Evolutionary conservation across 495 filamentous ascomycete genomes (phyloP).

Genomic region (Trichoderma reesei): DNA sequence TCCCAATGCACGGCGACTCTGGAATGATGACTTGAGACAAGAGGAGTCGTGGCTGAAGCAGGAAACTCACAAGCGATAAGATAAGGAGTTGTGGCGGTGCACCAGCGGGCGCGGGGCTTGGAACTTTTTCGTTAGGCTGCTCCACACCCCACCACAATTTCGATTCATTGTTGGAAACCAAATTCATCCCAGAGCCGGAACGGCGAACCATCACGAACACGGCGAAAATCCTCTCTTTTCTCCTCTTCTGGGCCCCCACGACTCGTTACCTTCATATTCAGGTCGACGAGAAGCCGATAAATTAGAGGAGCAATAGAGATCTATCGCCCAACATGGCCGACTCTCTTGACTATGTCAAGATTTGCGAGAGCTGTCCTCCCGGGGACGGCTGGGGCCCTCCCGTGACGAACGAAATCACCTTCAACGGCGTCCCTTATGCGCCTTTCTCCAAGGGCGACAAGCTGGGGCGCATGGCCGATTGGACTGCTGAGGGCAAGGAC

Average conservation of each 20-base stretch:
- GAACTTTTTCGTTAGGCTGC: slow-evolving; percentile 3
- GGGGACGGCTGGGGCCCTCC: slow-evolving; percentile 81
- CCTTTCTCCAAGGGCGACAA: slow-evolving; percentile 98
- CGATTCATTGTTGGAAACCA: slow-evolving; percentile 9
- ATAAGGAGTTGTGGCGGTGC: neutral
- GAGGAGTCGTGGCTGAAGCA: neutral
- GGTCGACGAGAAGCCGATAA: neutral
- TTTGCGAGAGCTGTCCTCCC: slow-evolving; percentile 45
- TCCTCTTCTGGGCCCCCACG: neutral
- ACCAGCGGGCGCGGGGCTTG: slow-evolving; percentile 6
- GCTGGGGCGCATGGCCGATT: slow-evolving; percentile 97
- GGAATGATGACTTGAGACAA: no score
- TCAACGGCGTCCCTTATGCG: slow-evolving; percentile 91
- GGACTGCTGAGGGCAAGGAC: slow-evolving; percentile 91
- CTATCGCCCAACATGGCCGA: slow-evolving; percentile 19
- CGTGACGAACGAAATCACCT: slow-evolving; percentile 67
- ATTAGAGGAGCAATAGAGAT: neutral
- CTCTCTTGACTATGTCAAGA: slow-evolving; percentile 23
- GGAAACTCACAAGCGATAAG: neutral
- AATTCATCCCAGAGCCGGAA: slow-evolving; percentile 4
- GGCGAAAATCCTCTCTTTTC: neutral
- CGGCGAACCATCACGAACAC: slow-evolving; percentile 2
- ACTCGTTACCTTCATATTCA: neutral
- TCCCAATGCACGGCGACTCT: no score
- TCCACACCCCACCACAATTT: slow-evolving; percentile 14